A percentile compares a stretch with the other conserved stretches of the same genome.
Evolutionary conservation across 176 grass and related monocot species (phyloP).

Genomic region (Oryza officinalis): DNA sequence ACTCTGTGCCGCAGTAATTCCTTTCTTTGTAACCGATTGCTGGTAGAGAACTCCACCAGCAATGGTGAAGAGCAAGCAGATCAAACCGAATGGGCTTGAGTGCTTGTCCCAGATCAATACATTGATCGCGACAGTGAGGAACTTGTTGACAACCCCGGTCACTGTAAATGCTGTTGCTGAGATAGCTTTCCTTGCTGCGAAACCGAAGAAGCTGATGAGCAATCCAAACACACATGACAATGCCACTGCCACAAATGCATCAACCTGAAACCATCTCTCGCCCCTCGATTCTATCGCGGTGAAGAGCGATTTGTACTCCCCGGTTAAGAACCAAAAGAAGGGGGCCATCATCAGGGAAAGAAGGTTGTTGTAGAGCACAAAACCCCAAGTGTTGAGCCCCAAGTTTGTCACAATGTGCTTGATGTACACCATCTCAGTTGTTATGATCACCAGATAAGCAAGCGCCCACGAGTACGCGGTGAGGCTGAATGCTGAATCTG

Average conservation of each 20-base stretch:
- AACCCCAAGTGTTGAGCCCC: slow-evolving; percentile 83
- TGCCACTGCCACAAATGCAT: slow-evolving; percentile 63
- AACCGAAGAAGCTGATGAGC: slow-evolving; percentile 88
- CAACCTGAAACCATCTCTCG: slow-evolving; percentile 56
- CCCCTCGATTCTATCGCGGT: slow-evolving; percentile 32
- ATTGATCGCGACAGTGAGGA: slow-evolving; percentile 83
- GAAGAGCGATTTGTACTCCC: slow-evolving; percentile 55
- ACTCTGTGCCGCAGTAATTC: slow-evolving; percentile 18
- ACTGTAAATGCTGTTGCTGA: slow-evolving; percentile 90
- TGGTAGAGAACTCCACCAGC: slow-evolving; percentile 75
- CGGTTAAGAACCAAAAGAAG: slow-evolving; percentile 73
- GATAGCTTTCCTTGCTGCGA: slow-evolving; percentile 69
- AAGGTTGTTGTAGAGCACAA: slow-evolving; percentile 81
- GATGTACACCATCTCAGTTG: slow-evolving; percentile 92
- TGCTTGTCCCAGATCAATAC: slow-evolving; percentile 92
- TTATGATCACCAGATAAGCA: slow-evolving; percentile 80
- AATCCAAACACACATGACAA: slow-evolving; percentile 74
- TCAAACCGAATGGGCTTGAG: slow-evolving; percentile 38
- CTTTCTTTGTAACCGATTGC: slow-evolving; percentile 66
- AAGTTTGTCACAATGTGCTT: slow-evolving; percentile 80
- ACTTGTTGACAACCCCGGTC: slow-evolving; percentile 82
- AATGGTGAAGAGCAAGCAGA: slow-evolving; percentile 69
- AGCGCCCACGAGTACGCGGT: slow-evolving; percentile 80
- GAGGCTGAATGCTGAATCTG: slow-evolving; percentile 79
- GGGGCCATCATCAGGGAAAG: slow-evolving; percentile 69